These are phyloP conservation scores for Phialophora expanda DNA, from an alignment of 2,329 filamentous ascomycete species.

Conservation along the genomic window DNA sequence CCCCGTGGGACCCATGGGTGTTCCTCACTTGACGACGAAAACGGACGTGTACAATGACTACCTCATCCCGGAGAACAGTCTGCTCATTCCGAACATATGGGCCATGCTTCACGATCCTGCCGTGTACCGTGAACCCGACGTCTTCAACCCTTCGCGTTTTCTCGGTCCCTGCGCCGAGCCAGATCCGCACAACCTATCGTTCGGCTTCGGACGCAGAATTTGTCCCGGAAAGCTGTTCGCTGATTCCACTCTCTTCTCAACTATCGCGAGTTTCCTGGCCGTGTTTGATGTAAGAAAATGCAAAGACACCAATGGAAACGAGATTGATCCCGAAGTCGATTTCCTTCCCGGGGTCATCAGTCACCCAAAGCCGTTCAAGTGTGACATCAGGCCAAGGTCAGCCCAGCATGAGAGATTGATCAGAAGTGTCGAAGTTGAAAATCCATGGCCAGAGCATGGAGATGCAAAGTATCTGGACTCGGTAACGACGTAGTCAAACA, in stretches of 20 bases:
- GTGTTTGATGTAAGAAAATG: slow-evolving; percentile 30
- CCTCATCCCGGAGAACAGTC: slow-evolving; percentile 55
- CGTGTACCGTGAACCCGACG: slow-evolving; percentile 47
- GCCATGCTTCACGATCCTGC: slow-evolving; percentile 43
- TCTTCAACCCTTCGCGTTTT: slow-evolving; percentile 54
- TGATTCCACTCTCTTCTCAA: slow-evolving; percentile 53
- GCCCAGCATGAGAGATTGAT: slow-evolving; percentile 43
- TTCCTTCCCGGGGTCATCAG: slow-evolving; percentile 48
- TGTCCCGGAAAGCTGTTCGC: slow-evolving; percentile 48
- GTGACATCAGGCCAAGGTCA: slow-evolving; percentile 43
- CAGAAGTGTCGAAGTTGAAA: slow-evolving; percentile 42
- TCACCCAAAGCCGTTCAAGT: slow-evolving; percentile 45
- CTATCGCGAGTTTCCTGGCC: slow-evolving; percentile 58
- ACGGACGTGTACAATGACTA: slow-evolving; percentile 57
- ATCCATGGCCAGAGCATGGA: slow-evolving; percentile 40
- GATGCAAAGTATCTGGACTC: slow-evolving; percentile 9
- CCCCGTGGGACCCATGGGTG: slow-evolving; percentile 44
- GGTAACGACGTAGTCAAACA: neutral
- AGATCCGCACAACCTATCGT: slow-evolving; percentile 56
- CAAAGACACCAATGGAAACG: slow-evolving; percentile 48
- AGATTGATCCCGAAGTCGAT: slow-evolving; percentile 48
- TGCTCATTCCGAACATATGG: slow-evolving; percentile 37
- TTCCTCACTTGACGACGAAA: slow-evolving; percentile 46
- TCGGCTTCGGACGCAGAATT: slow-evolving; percentile 62
- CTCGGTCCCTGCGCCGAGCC: slow-evolving; percentile 46